A percentile compares a stretch with the other conserved stretches of the same genome.
Evolutionary conservation across 2,329 filamentous ascomycete species (phyloP).

Genomic region (Hansfordia pulvinata): DNA sequence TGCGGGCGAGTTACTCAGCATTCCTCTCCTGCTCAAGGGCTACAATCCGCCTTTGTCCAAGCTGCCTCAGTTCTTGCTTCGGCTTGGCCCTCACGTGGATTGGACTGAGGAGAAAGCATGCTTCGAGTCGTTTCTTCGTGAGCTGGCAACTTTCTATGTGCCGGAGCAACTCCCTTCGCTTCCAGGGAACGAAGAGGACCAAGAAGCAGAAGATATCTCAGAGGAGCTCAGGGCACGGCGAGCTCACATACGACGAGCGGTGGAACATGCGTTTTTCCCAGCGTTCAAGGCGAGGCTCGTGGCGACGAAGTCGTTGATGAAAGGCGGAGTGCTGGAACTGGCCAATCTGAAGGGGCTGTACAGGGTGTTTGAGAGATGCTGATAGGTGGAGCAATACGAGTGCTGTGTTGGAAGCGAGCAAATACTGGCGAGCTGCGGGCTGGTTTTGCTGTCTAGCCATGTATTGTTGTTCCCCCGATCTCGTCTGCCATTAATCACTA

Average conservation of each 20-base stretch:
- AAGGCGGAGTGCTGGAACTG: slow-evolving; percentile 66
- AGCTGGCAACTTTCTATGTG: slow-evolving; percentile 81
- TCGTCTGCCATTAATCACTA: no score
- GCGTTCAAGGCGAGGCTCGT: slow-evolving; percentile 74
- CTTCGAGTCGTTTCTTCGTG: slow-evolving; percentile 72
- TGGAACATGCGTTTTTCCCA: slow-evolving; percentile 84
- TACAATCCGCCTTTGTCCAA: slow-evolving; percentile 81
- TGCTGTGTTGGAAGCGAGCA: no score
- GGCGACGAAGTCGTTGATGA: slow-evolving; percentile 65
- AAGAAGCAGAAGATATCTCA: slow-evolving; percentile 26
- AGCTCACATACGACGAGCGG: slow-evolving; percentile 53
- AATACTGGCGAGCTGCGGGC: no score
- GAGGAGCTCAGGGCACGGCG: slow-evolving; percentile 45
- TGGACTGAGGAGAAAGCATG: slow-evolving; percentile 79
- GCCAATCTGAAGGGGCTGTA: slow-evolving; percentile 90
- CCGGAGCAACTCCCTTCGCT: slow-evolving; percentile 63
- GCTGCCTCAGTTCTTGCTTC: slow-evolving; percentile 74
- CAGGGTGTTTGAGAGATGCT: slow-evolving; percentile 89
- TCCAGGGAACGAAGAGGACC: slow-evolving; percentile 12
- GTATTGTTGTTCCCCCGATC: no score
- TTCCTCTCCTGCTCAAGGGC: slow-evolving; percentile 78
- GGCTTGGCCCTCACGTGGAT: slow-evolving; percentile 75
- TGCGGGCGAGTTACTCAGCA: slow-evolving; percentile 60
- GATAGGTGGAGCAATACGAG: no score
- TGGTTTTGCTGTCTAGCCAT: no score